Evolutionary conservation across 2,329 filamentous ascomycete species (phyloP).

Genomic region (Teratosphaeria epicoccoides): DNA sequence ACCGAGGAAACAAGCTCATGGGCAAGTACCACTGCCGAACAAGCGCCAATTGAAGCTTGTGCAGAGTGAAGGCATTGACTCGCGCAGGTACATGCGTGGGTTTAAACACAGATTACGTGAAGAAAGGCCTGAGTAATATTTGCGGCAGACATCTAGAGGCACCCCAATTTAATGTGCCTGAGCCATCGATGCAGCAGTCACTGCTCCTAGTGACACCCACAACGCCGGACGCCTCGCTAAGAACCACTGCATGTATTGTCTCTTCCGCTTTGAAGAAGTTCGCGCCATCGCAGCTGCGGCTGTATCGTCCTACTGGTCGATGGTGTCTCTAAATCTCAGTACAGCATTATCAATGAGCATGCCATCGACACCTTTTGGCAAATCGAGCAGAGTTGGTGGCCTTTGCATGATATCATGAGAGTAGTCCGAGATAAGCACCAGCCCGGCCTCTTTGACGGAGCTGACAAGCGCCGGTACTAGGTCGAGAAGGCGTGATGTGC

Average conservation of each 20-base stretch:
- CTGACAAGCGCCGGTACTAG: constrained; percentile 87
- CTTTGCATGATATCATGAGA: constrained; percentile 30
- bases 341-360: constrained; percentile 77
- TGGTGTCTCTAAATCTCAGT: constrained; percentile 83
- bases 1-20: no score
- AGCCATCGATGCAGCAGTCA: neutral
- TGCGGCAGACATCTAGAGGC: no score
- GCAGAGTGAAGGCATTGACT: no score
- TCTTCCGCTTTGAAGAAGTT: neutral
- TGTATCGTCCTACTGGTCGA: constrained; percentile 34
- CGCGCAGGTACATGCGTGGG: no score
- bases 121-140: no score
- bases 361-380: constrained; percentile 78
- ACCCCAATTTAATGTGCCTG: neutral
- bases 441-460: constrained; percentile 84
- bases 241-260: neutral
- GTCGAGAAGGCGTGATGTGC: constrained; percentile 74
- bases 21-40: no score
- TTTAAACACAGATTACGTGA: no score
- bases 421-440: constrained; percentile 73
- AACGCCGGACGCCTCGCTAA: constrained; percentile 1
- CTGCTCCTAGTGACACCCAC: neutral
- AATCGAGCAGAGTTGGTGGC: constrained; percentile 40
- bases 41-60: no score
- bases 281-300: neutral